Base-by-base conservation (phyloP, 2,329 filamentous ascomycete species). In the Arthrobotrys musiformis region DNA sequence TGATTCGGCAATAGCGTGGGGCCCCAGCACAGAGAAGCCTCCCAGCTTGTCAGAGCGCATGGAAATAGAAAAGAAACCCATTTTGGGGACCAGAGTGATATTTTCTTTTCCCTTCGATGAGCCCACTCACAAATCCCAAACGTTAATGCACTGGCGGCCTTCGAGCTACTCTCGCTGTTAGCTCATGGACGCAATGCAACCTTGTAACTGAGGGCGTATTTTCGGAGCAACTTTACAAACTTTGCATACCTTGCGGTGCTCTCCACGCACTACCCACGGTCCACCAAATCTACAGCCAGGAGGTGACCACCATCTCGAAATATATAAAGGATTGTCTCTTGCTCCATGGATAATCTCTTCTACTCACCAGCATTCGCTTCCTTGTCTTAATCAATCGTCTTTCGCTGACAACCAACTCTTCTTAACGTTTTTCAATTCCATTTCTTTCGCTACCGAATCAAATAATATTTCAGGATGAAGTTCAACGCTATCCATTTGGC, bases 401-500 rank as follows among this genome's bases (percentile, higher is more conserved):
- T 33, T 68, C 42, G 37, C 62, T 69, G 66, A 44, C 15, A 56
- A 56, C n/a, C n/a, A n/a, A 33, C 37, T 42, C n/a, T 35, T 56
- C n/a, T 60, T 73, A 50, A 13, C 4, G n/a, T n/a, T 24, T 35
- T 48, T 60, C 35, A 54, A 33, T 50, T 68, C 24, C 8, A 30
- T 54, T 50, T 46, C 48, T n/a, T 24, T 68, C 58, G 42, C 30
- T 75, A 68, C 52, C 52, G 33, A 35, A 56, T 26, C 19, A 64
- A 52, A 44, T n/a, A n/a, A n/a, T 63, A 15, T 13, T 66, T 63
- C 52, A 75, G 44, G 11, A 76, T 76, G 72, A 76, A 76, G 72
- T 63, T 76, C 37, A 30, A 64, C 37, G 62, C 46, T 63, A 22
- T 76, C 56, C 64, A 28, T 37, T 42, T 76, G 35, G 64, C 66